These are phyloP conservation scores for Leishmania amazonensis DNA, from an alignment of 208 protist species.

Conservation along the genomic window DNA sequence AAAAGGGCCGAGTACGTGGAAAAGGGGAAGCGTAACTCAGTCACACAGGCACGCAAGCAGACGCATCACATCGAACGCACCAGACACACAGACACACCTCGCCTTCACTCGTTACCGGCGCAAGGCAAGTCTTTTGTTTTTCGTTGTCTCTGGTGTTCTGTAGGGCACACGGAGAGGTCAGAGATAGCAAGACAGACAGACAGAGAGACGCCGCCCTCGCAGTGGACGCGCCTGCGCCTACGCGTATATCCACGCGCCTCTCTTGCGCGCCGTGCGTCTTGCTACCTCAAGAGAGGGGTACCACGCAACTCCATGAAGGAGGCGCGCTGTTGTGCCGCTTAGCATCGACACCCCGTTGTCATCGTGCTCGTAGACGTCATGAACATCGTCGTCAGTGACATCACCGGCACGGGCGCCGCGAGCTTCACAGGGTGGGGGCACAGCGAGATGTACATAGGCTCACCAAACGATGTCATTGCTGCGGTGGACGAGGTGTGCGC, in stretches of 20 bases:
- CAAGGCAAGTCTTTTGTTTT: background rate
- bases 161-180: background rate
- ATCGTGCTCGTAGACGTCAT: background rate
- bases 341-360: background rate
- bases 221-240: too few species aligned
- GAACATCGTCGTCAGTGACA: background rate
- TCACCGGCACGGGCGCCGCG: conserved; percentile 9
- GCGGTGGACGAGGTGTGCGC: background rate
- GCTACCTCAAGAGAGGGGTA: background rate
- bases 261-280: background rate
- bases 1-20: background rate
- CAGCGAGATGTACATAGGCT: conserved; percentile 2
- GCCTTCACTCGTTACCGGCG: background rate
- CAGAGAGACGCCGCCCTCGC: background rate
- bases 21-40: background rate
- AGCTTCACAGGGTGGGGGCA: conserved; percentile 5
- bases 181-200: background rate
- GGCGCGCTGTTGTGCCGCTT: background rate
- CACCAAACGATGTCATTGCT: background rate
- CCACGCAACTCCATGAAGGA: background rate
- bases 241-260: background rate
- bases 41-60: background rate
- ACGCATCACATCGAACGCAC: background rate
- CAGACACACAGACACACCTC: background rate
- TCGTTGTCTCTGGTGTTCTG: background rate